Evolutionary conservation across 2,329 filamentous ascomycete genomes (phyloP).

Genomic region (Fusarium tjaetaba): DNA sequence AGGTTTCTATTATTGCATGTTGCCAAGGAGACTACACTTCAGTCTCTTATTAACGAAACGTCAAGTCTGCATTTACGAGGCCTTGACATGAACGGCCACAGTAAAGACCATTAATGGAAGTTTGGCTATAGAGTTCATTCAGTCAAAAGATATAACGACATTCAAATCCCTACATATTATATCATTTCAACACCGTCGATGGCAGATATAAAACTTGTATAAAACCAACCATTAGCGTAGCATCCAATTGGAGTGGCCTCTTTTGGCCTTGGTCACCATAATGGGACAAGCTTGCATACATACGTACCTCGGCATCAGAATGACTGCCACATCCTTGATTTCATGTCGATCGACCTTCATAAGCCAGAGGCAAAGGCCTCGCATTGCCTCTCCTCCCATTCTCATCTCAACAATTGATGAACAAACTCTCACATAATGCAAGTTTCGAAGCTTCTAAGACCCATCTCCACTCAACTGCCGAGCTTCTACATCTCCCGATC

Average conservation of each 20-base stretch:
- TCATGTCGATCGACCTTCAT: constrained; percentile 2
- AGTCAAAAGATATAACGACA: not conserved
- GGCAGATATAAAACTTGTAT: not conserved
- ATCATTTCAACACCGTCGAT: not conserved
- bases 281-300: constrained; percentile 4
- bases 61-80: not conserved
- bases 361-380: not conserved
- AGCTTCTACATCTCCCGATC: constrained; percentile 17
- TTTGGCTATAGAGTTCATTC: not conserved
- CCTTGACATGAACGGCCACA: not conserved
- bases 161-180: not conserved
- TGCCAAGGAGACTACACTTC: not conserved
- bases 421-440: constrained; percentile 15
- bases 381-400: not conserved
- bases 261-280: constrained; percentile 4
- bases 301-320: constrained; percentile 29
- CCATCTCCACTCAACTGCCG: constrained; percentile 15
- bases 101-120: not conserved
- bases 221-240: not conserved
- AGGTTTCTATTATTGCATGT: not conserved
- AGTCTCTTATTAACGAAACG: not conserved
- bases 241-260: constrained; percentile 6
- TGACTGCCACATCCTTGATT: constrained; percentile 8
- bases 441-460: constrained; percentile 12
- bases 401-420: not conserved